Evolutionary conservation across 257 asterid species (phyloP), one percentile per base, ranked within the genome.

Genomic region (Solanum sejunctum): DNA sequence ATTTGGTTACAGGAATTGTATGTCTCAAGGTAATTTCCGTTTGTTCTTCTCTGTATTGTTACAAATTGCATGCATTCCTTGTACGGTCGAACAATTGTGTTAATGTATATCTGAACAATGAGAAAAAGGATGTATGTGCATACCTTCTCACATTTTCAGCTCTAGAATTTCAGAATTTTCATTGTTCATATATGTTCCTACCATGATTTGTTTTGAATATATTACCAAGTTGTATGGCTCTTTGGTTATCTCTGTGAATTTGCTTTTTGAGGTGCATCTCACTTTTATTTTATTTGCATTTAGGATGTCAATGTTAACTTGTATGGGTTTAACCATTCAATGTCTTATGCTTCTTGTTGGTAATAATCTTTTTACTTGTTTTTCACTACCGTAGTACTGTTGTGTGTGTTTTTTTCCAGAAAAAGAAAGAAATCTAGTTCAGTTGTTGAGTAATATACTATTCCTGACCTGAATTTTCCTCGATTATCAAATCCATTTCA

Each of bases 21-120:
- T 86, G 23, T 85, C 87, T 54, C 91, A 82, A 91, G 98, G 99
- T 96, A 88, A 36, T 71, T 21, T 21, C 83, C 56, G 78, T 82
- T n/a, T 36, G 55, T 52, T 84, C 3, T 28, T 39, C 8, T 43
- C 60, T 56, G 75, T 41, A 15, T 75, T 47, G 81, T 75, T 75
- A 41, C 9, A 49, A 3, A 49, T 49, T 49, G 41, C 60, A 26
- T 26, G 26, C 52, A 52, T 26, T 78, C 64, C 11, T 26, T 54
- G 5, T 51, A 2, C 32, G 0, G 26, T 52, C 16, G 45, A 77
- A 26, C 64, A 52, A 16, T 47, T 36, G 41, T 36, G 41, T 36
- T 36, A 4, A 36, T 36, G 41, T 36, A 36, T 36, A 36, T 36
- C 5, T 36, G 4, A 4, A 36, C 41, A 36, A 36, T 36, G 41